Conservation (phyloP, 2,329 filamentous ascomycete genomes). For the Fusarium avenaceum region DNA sequence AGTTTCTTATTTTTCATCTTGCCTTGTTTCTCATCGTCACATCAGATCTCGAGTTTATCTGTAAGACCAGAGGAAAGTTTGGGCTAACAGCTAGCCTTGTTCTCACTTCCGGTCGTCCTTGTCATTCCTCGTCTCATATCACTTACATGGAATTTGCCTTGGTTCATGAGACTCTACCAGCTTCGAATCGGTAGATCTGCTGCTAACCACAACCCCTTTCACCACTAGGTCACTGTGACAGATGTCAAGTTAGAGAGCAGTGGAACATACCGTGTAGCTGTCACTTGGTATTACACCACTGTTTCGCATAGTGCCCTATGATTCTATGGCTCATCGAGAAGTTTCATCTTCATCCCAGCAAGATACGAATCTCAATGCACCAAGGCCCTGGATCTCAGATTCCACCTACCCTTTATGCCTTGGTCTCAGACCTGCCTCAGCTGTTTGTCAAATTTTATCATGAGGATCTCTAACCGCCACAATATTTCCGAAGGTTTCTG, state of each 20-base stretch:
- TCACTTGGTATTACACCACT: constrained; percentile 23
- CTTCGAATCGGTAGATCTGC: constrained; percentile 26
- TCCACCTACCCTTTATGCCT: constrained; percentile 28
- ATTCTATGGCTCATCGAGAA: constrained; percentile 29
- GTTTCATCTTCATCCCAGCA: constrained; percentile 46
- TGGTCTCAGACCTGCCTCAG: constrained; percentile 17
- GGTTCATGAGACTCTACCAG: constrained; percentile 25
- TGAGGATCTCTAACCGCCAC: constrained; percentile 6
- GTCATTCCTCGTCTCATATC: constrained; percentile 40
- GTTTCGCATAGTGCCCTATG: constrained; percentile 31
- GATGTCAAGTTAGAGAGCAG: constrained; percentile 11
- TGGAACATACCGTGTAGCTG: constrained; percentile 23
- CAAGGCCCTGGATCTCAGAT: constrained; percentile 29
- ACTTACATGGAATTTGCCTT: constrained; percentile 22
- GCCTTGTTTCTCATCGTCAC: constrained; percentile 8
- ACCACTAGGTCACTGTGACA: constrained; percentile 11
- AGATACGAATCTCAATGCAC: constrained; percentile 29
- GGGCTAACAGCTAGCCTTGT: constrained; percentile 14
- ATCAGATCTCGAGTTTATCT: constrained; percentile 28
- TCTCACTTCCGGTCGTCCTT: constrained; percentile 25
- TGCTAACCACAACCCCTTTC: constrained; percentile 6
- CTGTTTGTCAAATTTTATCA: constrained; percentile 4
- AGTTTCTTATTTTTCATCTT: constrained; percentile 12
- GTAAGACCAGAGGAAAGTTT: constrained; percentile 10
- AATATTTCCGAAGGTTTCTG: constrained; percentile 9